Base-by-base conservation (phyloP, 2,329 filamentous ascomycete species). In the Aspergillus hiratsukae region DNA sequence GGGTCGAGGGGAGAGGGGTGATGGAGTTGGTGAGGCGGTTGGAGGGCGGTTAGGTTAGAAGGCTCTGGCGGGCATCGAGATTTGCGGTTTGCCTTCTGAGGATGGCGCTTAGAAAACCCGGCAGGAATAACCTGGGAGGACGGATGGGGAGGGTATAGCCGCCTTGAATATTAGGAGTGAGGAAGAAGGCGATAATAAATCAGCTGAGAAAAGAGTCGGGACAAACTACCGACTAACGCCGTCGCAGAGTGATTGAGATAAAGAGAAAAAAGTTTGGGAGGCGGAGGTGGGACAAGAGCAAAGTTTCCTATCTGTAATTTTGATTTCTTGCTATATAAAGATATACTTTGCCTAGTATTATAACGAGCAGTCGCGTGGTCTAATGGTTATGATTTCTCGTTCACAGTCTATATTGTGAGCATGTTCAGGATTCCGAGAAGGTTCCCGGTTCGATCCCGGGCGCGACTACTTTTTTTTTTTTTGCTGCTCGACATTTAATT, bases 341-440 rank as follows among this genome's bases (percentile, higher is more conserved):
- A n/a, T n/a, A n/a, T n/a, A n/a, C n/a, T n/a, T 4, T 11, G 4
- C 5, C 0, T 4, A 5, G 7, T 4, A 3, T 3, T 31, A 23
- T 17, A 58, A 40, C 40, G 43, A 35, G 4, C n/a, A 60, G 60
- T 63, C 53, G 57, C 60, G 59, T 61, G 61, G 56, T 59, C 62
- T 63, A 64, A 62, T 64, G 62, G 60, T 63, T 63, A 63, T 61
- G 61, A 61, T 59, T 54, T 62, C 58, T 64, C 57, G 56, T 61
- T 64, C 62, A 64, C 60, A 64, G 41, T 40, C 23, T 3, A 10
- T 11, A 10, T 11, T 29, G 35, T 51, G 49, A 53, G 41, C 49
- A 19, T 8, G 14, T 55, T 23, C 14, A 10, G 53, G 31, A 50
- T 58, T 56, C 58, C 57, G 55, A 58, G 56, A 59, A 55, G 59